A percentile compares a stretch with the other conserved stretches of the same genome.
phyloP scores from a whole-genome alignment of 352 stramenopile species.

The Phytophthora fragariae region DNA sequence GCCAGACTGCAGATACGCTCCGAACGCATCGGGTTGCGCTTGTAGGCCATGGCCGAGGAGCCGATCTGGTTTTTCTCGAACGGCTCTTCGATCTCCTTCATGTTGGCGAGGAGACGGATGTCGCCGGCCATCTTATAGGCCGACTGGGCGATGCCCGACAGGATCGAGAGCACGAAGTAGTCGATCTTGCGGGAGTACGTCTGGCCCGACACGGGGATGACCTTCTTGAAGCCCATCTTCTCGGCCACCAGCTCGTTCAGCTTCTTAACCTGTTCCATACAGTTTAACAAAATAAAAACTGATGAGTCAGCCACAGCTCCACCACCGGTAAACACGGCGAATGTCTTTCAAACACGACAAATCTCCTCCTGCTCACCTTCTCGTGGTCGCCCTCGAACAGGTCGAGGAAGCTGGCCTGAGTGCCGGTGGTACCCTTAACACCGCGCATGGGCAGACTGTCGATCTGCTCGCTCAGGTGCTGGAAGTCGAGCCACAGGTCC shows the following conservation, averaged over 20 bases:
- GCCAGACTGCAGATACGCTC: slow-evolving; percentile 98
- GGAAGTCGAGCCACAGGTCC: slow-evolving; percentile 97
- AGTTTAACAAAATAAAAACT: not conserved
- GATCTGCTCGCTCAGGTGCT: slow-evolving; percentile 96
- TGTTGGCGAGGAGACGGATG: slow-evolving; percentile 98
- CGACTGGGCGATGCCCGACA: slow-evolving; percentile 97
- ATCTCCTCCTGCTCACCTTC: slow-evolving; percentile 66
- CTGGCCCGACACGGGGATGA: slow-evolving; percentile 97
- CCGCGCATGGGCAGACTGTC: slow-evolving; percentile 96
- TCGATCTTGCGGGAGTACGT: slow-evolving; percentile 99
- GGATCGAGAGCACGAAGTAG: slow-evolving; percentile 95
- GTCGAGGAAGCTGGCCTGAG: slow-evolving; percentile 98
- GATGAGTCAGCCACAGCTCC: not conserved
- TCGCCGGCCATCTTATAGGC: slow-evolving; percentile 99
- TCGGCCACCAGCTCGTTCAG: slow-evolving; percentile 97
- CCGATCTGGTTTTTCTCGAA: slow-evolving; percentile 97
- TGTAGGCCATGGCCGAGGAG: slow-evolving; percentile 99
- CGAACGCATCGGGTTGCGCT: slow-evolving; percentile 99
- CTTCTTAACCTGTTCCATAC: slow-evolving; percentile 87
- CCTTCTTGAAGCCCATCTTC: slow-evolving; percentile 98
- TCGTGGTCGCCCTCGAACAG: slow-evolving; percentile 99
- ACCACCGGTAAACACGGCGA: slow-evolving; percentile 15
- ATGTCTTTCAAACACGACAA: slow-evolving; percentile 15
- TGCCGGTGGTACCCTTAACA: slow-evolving; percentile 99
- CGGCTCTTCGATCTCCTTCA: slow-evolving; percentile 98